These are phyloP conservation scores for Talaromyces islandicus DNA, from an alignment of 2,329 filamentous ascomycete species.

Conservation along the genomic window DNA sequence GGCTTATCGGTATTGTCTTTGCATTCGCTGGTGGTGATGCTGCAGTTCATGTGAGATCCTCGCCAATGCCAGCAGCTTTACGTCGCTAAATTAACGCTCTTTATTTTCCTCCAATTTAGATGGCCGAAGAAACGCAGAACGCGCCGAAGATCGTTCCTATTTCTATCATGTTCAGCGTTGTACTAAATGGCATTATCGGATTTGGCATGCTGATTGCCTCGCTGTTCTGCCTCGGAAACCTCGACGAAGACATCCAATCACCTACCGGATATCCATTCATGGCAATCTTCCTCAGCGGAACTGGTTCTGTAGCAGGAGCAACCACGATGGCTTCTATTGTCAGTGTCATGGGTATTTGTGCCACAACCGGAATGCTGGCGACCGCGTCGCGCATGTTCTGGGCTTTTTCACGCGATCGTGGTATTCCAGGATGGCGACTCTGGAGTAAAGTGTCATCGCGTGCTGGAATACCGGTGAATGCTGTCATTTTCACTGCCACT, in stretches of 20 bases:
- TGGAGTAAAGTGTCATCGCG: slow-evolving; percentile 18
- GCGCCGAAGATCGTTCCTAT: slow-evolving; percentile 29
- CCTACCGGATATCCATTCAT: slow-evolving; percentile 33
- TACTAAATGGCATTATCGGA: slow-evolving; percentile 31
- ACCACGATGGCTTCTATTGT: slow-evolving; percentile 25
- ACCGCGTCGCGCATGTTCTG: slow-evolving; percentile 24
- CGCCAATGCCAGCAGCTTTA: too few species aligned
- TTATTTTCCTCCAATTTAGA: slow-evolving; percentile 13
- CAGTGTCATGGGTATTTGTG: slow-evolving; percentile 25
- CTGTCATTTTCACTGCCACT: slow-evolving; percentile 20
- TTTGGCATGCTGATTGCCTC: slow-evolving; percentile 31
- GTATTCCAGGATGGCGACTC: slow-evolving; percentile 24
- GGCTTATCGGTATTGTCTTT: slow-evolving; percentile 16
- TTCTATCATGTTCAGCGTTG: slow-evolving; percentile 28
- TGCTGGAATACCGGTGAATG: slow-evolving; percentile 20
- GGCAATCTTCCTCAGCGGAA: slow-evolving; percentile 40
- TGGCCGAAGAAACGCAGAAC: slow-evolving; percentile 36
- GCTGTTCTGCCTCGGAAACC: slow-evolving; percentile 30
- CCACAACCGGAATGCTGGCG: slow-evolving; percentile 26
- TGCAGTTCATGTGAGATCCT: slow-evolving; percentile 19
- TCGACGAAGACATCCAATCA: slow-evolving; percentile 24
- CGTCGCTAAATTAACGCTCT: background rate
- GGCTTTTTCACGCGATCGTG: slow-evolving; percentile 33
- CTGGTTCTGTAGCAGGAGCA: slow-evolving; percentile 30
- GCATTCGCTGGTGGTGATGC: slow-evolving; percentile 20